Conservation (phyloP, 345 rosid species). For the Dimocarpus longan region DNA sequence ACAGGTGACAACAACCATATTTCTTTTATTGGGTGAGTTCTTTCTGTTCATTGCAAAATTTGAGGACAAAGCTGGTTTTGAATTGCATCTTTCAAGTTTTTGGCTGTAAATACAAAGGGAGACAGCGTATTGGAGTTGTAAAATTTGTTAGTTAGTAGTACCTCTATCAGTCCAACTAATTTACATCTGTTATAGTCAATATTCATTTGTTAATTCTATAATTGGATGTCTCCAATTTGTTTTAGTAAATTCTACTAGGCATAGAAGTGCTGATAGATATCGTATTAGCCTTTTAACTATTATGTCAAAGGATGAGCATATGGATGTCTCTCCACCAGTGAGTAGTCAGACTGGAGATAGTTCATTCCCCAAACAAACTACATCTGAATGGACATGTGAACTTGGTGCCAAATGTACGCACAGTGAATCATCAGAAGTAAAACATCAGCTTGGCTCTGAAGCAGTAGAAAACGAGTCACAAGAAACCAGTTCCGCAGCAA, state of each 20-base stretch:
- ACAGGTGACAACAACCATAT: background rate
- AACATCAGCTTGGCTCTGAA: slow-evolving; percentile 14
- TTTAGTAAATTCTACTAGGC: background rate
- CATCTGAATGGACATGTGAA: slow-evolving; percentile 13
- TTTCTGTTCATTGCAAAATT: slow-evolving; percentile 2
- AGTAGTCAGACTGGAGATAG: slow-evolving; percentile 11
- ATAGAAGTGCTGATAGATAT: slow-evolving; percentile 10
- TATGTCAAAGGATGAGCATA: slow-evolving; percentile 30
- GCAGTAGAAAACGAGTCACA: slow-evolving; percentile 18
- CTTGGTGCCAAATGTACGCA: slow-evolving; percentile 17
- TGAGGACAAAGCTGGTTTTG: slow-evolving; percentile 17
- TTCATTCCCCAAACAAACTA: slow-evolving; percentile 19
- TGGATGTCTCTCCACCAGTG: slow-evolving; percentile 30
- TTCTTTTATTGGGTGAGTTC: slow-evolving; percentile 7
- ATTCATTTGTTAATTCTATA: slow-evolving; percentile 4
- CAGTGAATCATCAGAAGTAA: slow-evolving; percentile 18
- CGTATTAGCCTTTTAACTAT: slow-evolving; percentile 14
- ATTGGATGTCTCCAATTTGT: background rate
- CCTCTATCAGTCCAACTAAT: slow-evolving; percentile 9
- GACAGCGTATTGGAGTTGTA: slow-evolving; percentile 13
- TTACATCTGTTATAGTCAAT: background rate
- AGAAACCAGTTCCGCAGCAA: slow-evolving; percentile 9
- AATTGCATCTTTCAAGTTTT: background rate
- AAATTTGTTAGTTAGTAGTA: background rate
- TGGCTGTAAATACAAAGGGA: background rate